Base-by-base conservation (phyloP, 108 stramenopile genomes). In the Fragilariopsis cylindrus region DNA sequence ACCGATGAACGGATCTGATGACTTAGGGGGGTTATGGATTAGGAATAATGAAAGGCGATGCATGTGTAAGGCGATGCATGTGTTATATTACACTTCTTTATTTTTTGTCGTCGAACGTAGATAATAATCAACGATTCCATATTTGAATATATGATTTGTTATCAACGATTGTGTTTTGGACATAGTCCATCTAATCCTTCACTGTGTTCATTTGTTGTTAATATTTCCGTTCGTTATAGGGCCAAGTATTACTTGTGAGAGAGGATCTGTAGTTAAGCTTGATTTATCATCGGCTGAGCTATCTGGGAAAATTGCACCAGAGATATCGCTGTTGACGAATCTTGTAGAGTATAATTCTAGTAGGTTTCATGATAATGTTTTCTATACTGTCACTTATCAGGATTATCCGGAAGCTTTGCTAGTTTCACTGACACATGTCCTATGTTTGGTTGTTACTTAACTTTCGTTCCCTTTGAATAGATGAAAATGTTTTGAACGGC, bases 261-360 rank as follows among this genome's bases (percentile, higher is more conserved):
- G n/a, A 63, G 62, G 62, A n/a, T 63, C 62, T 9, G 62, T 63
- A 15, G 46, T 45, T n/a, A 41, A 42, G 3, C 62, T 63, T 7
- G 40, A 12, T 4, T 12, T 63, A 44, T 12, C n/a, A n/a, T n/a
- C 16, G 6, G 0, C 0, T 11, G 7, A 44, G 43, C 15, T 63
- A 0, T 5, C 16, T 41, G 62, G 62, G 0, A 63, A 42, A 42
- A 63, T 63, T 63, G 7, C 62, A 11, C 3, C 62, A 12, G 78
- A 84, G 56, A 56, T 89, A 3, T 83, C 74, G 11, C 69, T 80
- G 42, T 62, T 86, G 56, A 49, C 76, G 8, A 73, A 79, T 30
- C 65, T 89, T 62, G 69, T 48, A n/a, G 68, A 1, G 75, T 77
- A 76, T 57, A 70, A 43, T 54, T 50, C 74, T 19, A 4, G 49